Evolutionary conservation across 139 green algal species (phyloP).

Genomic region (Picochlorum sp.): DNA sequence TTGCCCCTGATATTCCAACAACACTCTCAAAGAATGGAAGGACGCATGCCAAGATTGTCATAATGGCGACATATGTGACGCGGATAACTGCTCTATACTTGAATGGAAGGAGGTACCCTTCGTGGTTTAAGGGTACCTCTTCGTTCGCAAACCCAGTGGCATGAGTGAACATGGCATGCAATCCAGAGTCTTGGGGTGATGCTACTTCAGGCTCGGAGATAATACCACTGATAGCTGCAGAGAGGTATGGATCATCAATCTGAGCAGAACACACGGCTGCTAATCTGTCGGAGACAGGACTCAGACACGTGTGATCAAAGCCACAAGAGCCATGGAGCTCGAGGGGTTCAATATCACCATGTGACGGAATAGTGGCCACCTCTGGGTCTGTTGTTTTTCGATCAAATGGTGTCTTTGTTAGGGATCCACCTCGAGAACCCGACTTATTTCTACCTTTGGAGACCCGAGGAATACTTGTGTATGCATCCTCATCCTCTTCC

Average conservation of each 20-base stretch:
- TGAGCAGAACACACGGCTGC: no score
- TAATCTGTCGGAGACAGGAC: no score
- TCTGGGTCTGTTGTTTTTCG: no score
- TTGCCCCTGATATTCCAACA: conserved; percentile 18
- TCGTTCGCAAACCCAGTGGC: conserved; percentile 20
- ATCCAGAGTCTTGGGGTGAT: not conserved
- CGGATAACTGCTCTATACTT: not conserved
- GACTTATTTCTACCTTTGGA: not conserved
- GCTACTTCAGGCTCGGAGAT: no score
- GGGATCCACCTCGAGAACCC: no score
- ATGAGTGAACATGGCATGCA: conserved; percentile 7
- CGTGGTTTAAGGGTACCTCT: conserved; percentile 16
- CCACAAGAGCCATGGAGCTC: no score
- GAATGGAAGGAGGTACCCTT: not conserved
- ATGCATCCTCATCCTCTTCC: not conserved
- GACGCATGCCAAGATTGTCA: conserved; percentile 19
- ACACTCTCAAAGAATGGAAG: conserved; percentile 29
- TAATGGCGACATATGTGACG: conserved; percentile 12
- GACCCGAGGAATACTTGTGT: not conserved
- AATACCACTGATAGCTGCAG: not conserved
- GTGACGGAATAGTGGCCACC: no score
- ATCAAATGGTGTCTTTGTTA: no score
- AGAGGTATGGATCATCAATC: no score
- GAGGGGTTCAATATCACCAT: no score
- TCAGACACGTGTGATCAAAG: no score